phyloP scores from a whole-genome alignment of 306 rosid genomes.

The Crotalaria pallida region DNA sequence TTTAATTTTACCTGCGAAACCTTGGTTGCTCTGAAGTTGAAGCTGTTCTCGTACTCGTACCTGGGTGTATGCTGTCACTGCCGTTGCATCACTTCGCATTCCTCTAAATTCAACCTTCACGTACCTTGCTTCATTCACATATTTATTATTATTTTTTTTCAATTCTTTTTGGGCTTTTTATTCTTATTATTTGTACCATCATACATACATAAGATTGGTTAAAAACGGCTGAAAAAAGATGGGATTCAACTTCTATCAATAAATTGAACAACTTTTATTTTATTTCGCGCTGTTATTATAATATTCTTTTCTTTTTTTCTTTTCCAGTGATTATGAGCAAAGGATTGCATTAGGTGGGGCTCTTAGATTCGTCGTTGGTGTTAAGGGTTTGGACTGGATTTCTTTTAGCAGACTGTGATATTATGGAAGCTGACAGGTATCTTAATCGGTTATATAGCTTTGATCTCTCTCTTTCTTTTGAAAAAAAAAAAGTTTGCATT shows the following conservation, averaged over 20 bases:
- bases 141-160: not conserved
- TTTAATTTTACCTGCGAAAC: not conserved
- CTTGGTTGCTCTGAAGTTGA: not conserved
- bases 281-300: not conserved
- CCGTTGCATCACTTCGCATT: not conserved
- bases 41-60: not conserved
- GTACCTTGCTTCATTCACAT: constrained; percentile 13
- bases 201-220: not conserved
- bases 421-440: constrained; percentile 53
- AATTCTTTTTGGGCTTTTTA: not conserved
- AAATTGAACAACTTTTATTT: not conserved
- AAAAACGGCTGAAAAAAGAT: not conserved
- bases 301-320: not conserved
- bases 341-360: not conserved
- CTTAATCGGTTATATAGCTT: not conserved
- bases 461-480: not conserved
- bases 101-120: not conserved
- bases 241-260: not conserved
- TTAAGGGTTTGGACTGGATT: not conserved
- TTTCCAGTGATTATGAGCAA: constrained; percentile 23
- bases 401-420: not conserved
- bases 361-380: constrained; percentile 3
- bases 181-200: not conserved
- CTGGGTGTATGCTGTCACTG: not conserved
- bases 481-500: not conserved